These are phyloP conservation scores for Linum lewisii DNA, from an alignment of 345 rosid genomes.

Conservation along the genomic window DNA sequence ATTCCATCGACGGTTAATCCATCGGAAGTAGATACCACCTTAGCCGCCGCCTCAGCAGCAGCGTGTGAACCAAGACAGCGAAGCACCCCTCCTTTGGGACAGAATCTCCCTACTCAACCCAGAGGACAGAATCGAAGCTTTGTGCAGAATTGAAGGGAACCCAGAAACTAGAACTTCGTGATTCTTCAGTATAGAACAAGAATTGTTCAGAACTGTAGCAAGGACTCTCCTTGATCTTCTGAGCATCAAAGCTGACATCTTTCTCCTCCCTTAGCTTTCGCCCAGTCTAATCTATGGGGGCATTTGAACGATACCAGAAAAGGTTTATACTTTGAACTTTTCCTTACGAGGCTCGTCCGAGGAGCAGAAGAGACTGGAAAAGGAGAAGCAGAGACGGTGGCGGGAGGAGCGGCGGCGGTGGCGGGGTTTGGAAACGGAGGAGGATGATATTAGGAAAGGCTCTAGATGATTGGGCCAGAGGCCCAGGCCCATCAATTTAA, in stretches of 20 bases:
- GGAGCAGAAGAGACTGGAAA: no score
- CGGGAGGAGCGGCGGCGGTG: no score
- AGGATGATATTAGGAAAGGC: no score
- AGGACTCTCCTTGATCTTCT: constrained; percentile 6
- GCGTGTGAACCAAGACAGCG: constrained; percentile 39
- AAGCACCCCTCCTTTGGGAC: constrained; percentile 13
- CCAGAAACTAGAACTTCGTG: constrained; percentile 11
- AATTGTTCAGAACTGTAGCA: background rate
- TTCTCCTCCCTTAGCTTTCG: background rate
- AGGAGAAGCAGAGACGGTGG: no score
- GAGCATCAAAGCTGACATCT: constrained; percentile 17
- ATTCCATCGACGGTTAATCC: constrained; percentile 79
- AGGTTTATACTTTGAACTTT: no score
- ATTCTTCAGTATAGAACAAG: background rate
- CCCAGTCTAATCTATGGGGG: background rate
- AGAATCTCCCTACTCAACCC: constrained; percentile 9
- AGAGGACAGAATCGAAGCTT: constrained; percentile 11
- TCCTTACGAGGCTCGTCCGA: no score
- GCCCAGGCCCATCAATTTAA: no score
- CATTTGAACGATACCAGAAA: background rate
- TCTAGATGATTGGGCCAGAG: no score
- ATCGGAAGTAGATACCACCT: constrained; percentile 53
- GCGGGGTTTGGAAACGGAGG: no score
- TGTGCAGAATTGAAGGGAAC: constrained; percentile 25
- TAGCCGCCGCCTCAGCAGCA: constrained; percentile 19